Evolutionary conservation across 1,284 basidiomycete species (phyloP).

Genomic region (Boletellus deceptivus): DNA sequence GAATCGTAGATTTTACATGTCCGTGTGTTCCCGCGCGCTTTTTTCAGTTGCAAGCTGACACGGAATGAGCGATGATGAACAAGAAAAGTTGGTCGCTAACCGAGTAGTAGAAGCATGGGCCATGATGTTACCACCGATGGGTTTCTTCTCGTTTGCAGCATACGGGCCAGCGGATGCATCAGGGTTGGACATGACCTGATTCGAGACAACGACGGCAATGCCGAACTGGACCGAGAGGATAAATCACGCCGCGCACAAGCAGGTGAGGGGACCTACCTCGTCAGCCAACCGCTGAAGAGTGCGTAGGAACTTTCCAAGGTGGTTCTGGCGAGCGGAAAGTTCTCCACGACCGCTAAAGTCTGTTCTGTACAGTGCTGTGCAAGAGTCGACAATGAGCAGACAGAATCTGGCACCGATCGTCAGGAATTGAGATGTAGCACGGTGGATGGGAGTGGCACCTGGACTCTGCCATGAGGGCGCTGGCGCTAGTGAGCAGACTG

Average conservation of each 20-base stretch:
- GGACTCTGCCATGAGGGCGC: slow-evolving; percentile 96
- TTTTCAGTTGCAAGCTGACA: slow-evolving; percentile 83
- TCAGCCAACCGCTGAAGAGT: slow-evolving; percentile 93
- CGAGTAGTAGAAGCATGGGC: slow-evolving; percentile 95
- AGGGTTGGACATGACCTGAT: slow-evolving; percentile 98
- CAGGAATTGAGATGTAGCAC: slow-evolving; percentile 2
- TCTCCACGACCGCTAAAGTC: slow-evolving; percentile 97
- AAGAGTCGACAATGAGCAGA: slow-evolving; percentile 94
- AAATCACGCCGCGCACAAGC: slow-evolving; percentile 3
- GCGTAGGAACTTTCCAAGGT: slow-evolving; percentile 96
- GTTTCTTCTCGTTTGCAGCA: slow-evolving; percentile 92
- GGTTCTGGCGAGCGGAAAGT: slow-evolving; percentile 91
- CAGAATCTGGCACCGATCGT: slow-evolving; percentile 72
- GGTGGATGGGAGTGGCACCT: slow-evolving; percentile 51
- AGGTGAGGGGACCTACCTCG: slow-evolving; percentile 58
- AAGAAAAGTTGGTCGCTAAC: slow-evolving; percentile 36
- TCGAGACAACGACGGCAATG: slow-evolving; percentile 95
- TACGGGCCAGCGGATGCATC: slow-evolving; percentile 92
- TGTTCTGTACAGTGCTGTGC: slow-evolving; percentile 93
- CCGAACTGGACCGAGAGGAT: slow-evolving; percentile 67
- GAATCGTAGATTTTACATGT: slow-evolving; percentile 98
- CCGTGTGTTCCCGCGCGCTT: slow-evolving; percentile 89
- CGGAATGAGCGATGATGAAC: slow-evolving; percentile 10
- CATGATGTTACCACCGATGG: slow-evolving; percentile 96
- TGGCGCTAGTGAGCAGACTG: slow-evolving; percentile 86